Evolutionary conservation across 495 filamentous ascomycete species (phyloP), one percentile per base, ranked within the genome.

Genomic region (Penicillium dipodomyicola): DNA sequence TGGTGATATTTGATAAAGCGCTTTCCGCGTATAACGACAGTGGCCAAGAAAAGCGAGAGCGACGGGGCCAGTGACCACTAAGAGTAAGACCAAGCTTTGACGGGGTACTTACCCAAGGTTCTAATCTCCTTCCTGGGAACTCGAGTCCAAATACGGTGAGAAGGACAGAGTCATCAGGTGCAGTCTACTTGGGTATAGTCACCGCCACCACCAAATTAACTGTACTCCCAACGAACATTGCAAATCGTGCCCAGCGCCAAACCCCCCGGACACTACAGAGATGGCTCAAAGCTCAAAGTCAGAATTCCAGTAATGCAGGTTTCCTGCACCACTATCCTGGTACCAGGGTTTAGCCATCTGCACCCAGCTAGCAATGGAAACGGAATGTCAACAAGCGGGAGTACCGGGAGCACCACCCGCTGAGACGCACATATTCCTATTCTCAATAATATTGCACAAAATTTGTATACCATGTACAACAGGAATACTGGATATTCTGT

Each of bases 301-400:
- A 44, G 22, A 50, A 32, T 37, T 22, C n/a, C 42, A 54, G 39
- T 37, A 45, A 60, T 64, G 61, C 61, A 61, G 19, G 58, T 35
- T 27, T 54, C 35, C 51, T 52, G 56, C 52, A 56, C 19, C 25
- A 3, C 40, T 54, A 46, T 43, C 62, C 56, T 49, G 59, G 49
- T 57, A 57, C 30, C 40, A 57, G 56, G 56, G 20, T 48, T 42
- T 30, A n/a, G 12, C 15, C n/a, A 35, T 29, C 51, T 65, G 59
- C 47, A 53, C 17, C 17, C 11, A 33, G 41, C 52, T 46, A 42
- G 46, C 35, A 52, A 52, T 29, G 54, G 51, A 9, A 56, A 46
- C 10, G 15, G 42, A 47, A 54, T 47, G 42, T 54, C 42, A 54
- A 37, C 6, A 51, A n/a, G 33, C 29, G 48, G 51, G 37, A 54